Conservation (phyloP, 129 eudicot genomes). For the Daucus carota region DH1_v3.0 NC_030389.2:38156501-38157000, state of each 20-base stretch:
- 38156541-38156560: not conserved
- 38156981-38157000: slow-evolving; percentile 61
- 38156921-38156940: not conserved
- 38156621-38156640: no score
- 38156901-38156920: not conserved
- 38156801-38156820: not conserved
- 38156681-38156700: not conserved
- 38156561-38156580: not conserved
- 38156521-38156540: not conserved
- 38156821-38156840: not conserved
- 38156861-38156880: not conserved
- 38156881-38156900: not conserved
- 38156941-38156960: slow-evolving; percentile 13
- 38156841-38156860: not conserved
- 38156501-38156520: not conserved
- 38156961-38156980: slow-evolving; percentile 80
- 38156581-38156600: no score
- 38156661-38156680: not conserved
- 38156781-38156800: not conserved
- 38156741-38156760: not conserved
- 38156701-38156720: not conserved
- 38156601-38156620: no score
- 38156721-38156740: not conserved
- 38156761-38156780: not conserved
- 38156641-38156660: no score